A percentile compares a stretch with the other conserved stretches of the same genome.
Evolutionary conservation across 371 early-diverging fungal species (phyloP).

Genomic region (Mortierella sp.): DNA sequence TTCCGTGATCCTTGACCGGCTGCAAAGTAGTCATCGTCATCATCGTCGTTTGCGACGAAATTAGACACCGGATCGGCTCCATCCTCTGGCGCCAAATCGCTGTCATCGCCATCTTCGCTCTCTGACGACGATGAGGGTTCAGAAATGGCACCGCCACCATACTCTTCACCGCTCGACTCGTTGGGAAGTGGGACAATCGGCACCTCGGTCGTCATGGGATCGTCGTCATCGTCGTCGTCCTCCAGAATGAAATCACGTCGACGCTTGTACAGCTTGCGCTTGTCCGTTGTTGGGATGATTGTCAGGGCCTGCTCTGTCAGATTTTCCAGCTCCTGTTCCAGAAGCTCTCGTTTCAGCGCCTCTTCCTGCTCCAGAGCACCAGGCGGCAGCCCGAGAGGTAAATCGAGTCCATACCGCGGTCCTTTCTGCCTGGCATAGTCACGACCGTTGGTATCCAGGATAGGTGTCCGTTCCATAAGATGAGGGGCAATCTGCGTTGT

Average conservation of each 20-base stretch:
- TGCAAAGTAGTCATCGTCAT: constrained; percentile 59
- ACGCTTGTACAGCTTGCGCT: constrained; percentile 60
- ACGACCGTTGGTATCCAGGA: constrained; percentile 79
- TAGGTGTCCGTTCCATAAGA: constrained; percentile 68
- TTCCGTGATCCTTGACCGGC: constrained; percentile 38
- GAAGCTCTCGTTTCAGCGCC: constrained; percentile 57
- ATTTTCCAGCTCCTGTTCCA: constrained; percentile 66
- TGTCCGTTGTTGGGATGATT: constrained; percentile 61
- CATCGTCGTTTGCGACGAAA: constrained; percentile 60
- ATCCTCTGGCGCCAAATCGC: constrained; percentile 61
- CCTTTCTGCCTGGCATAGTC: constrained; percentile 76
- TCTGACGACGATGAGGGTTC: constrained; percentile 61
- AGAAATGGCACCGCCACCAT: constrained; percentile 55
- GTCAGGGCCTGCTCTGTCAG: constrained; percentile 47
- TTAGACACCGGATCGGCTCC: constrained; percentile 55
- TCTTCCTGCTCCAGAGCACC: constrained; percentile 67
- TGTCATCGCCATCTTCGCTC: constrained; percentile 66
- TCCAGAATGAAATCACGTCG: constrained; percentile 58
- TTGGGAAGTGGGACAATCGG: constrained; percentile 68
- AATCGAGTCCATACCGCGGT: constrained; percentile 70
- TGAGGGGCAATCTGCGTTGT: constrained; percentile 71
- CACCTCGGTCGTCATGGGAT: constrained; percentile 60
- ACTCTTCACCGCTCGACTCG: constrained; percentile 75
- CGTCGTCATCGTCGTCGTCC: constrained; percentile 73
- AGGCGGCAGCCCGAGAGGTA: constrained; percentile 64